Conservation (phyloP, 345 rosid species). For the Aquilaria sinensis region DNA sequence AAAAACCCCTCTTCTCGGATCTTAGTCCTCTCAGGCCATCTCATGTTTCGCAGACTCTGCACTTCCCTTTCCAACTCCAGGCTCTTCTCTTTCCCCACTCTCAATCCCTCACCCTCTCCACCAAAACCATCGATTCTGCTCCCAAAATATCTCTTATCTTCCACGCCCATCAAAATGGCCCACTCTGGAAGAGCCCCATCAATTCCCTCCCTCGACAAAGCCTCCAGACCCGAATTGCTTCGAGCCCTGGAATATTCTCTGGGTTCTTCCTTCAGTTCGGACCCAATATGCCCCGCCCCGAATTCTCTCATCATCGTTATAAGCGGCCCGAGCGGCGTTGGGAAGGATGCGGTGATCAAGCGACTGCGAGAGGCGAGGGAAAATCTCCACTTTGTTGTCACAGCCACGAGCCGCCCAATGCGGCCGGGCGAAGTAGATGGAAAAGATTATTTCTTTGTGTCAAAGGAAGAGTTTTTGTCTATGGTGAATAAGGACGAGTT, state of each 20-base stretch:
- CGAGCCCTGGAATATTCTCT: conserved; percentile 69
- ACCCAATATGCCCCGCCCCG: conserved; percentile 45
- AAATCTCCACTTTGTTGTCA: conserved; percentile 74
- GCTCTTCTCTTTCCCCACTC: conserved; percentile 12
- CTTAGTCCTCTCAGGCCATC: conserved; percentile 1
- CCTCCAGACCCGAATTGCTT: conserved; percentile 44
- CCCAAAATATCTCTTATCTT: conserved; percentile 17
- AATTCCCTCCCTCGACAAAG: conserved; percentile 36
- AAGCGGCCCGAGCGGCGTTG: conserved; percentile 91
- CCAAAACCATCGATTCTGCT: conserved; percentile 15
- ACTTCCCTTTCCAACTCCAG: conserved; percentile 27
- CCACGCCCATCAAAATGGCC: conserved; percentile 27
- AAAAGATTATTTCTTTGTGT: conserved; percentile 69
- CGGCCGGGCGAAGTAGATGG: conserved; percentile 79
- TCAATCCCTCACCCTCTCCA: conserved; percentile 16
- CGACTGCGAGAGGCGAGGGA: conserved; percentile 50
- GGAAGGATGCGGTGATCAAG: conserved; percentile 84
- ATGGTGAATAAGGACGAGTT: conserved; percentile 75
- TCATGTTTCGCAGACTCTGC: conserved; percentile 46
- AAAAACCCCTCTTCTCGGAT: conserved; percentile 1
- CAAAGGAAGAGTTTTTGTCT: conserved; percentile 56
- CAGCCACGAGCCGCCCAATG: conserved; percentile 74
- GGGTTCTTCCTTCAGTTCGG: conserved; percentile 40
- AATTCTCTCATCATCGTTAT: conserved; percentile 66
- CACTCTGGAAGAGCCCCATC: conserved; percentile 35